These are phyloP conservation scores for Haplosporangium sp. DNA, from an alignment of 371 early-diverging fungal species.

Conservation along the genomic window DNA sequence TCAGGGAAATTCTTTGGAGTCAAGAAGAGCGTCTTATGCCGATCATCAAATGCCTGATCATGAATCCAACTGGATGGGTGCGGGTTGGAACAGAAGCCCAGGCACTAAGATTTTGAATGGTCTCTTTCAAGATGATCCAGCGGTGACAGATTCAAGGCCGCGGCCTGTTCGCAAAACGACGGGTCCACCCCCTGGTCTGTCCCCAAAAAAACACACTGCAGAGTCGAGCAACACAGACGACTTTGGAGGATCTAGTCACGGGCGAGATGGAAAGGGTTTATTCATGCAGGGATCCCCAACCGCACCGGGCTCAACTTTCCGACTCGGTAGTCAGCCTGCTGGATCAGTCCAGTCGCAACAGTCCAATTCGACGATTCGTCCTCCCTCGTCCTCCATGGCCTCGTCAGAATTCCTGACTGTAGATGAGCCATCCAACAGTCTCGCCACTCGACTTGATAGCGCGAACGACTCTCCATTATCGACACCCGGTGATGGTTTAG, in stretches of 20 bases:
- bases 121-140: constrained; percentile 35
- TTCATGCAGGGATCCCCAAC: not conserved
- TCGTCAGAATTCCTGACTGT: constrained; percentile 8
- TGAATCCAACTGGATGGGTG: constrained; percentile 33
- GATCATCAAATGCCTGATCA: constrained; percentile 20
- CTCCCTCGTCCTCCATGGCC: constrained; percentile 24
- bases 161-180: constrained; percentile 23
- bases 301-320: constrained; percentile 10
- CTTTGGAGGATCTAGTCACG: constrained; percentile 10
- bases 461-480: not conserved
- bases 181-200: constrained; percentile 29
- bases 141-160: constrained; percentile 4
- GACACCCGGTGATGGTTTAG: not conserved
- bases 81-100: constrained; percentile 32
- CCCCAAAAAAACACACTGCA: constrained; percentile 1
- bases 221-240: not conserved
- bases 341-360: constrained; percentile 8
- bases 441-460: not conserved
- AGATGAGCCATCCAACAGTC: constrained; percentile 6
- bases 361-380: constrained; percentile 13
- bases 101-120: constrained; percentile 32
- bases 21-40: not conserved
- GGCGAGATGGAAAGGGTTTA: constrained; percentile 15
- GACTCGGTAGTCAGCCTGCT: constrained; percentile 7
- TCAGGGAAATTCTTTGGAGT: not conserved